These are phyloP conservation scores for Kwoniella heveanensis DNA, from an alignment of 768 basidiomycete genomes.

Conservation along the genomic window DNA sequence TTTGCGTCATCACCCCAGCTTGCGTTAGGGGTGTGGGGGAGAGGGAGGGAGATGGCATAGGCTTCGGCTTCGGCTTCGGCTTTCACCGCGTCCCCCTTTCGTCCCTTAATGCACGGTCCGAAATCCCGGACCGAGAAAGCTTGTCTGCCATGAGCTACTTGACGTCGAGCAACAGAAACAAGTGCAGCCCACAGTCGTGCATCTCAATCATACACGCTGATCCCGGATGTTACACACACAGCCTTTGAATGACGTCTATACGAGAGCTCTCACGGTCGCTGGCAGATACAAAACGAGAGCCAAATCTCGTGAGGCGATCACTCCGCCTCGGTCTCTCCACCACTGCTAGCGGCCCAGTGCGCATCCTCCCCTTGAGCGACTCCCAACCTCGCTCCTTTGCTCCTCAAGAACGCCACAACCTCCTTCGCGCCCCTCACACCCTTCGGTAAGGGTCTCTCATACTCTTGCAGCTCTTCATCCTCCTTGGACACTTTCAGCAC, in stretches of 20 bases:
- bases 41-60: too few relatives aligned
- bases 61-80: neutral
- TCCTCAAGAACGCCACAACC: slow-evolving; percentile 70
- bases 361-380: slow-evolving; percentile 60
- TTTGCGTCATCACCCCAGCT: neutral
- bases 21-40: neutral
- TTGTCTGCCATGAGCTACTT: too few relatives aligned
- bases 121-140: too few relatives aligned
- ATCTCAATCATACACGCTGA: too few relatives aligned
- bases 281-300: too few relatives aligned
- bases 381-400: slow-evolving; percentile 72
- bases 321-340: slow-evolving; percentile 35
- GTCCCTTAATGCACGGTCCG: too few relatives aligned
- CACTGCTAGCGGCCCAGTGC: slow-evolving; percentile 65
- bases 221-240: too few relatives aligned
- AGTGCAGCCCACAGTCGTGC: too few relatives aligned
- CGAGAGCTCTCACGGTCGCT: too few relatives aligned
- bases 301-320: too few relatives aligned
- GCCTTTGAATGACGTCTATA: too few relatives aligned
- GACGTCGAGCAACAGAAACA: too few relatives aligned
- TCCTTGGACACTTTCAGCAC: slow-evolving; percentile 35
- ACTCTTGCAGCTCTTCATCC: slow-evolving; percentile 58
- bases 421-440: slow-evolving; percentile 66
- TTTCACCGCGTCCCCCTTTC: neutral
- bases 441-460: slow-evolving; percentile 44